Conservation (phyloP, 2,329 filamentous ascomycete species). For the Ramichloridium luteum region DNA sequence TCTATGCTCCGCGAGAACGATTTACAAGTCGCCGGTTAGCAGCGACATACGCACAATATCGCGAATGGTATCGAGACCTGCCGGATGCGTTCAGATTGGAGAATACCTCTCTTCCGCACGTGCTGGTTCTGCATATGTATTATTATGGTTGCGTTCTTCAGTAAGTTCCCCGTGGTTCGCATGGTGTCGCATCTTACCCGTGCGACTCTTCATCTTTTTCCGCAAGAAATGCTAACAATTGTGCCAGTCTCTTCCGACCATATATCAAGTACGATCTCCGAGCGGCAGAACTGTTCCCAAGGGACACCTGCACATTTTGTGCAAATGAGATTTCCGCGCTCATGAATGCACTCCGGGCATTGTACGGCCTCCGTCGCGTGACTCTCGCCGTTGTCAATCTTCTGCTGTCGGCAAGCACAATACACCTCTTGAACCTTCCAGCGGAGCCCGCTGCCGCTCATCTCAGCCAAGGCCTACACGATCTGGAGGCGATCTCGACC, state of each 20-base stretch:
- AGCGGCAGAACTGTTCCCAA: slow-evolving; percentile 50
- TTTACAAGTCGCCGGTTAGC: slow-evolving; percentile 53
- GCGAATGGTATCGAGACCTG: slow-evolving; percentile 59
- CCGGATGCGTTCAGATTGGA: slow-evolving; percentile 52
- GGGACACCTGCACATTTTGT: slow-evolving; percentile 49
- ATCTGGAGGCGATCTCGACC: slow-evolving; percentile 30
- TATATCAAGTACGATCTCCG: slow-evolving; percentile 50
- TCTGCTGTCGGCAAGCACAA: slow-evolving; percentile 31
- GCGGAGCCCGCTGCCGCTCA: slow-evolving; percentile 26
- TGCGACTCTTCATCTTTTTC: too few species aligned
- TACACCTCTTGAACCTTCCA: slow-evolving; percentile 35
- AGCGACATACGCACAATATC: slow-evolving; percentile 53
- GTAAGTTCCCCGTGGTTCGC: slow-evolving; percentile 38
- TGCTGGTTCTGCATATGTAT: slow-evolving; percentile 47
- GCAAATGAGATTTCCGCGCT: slow-evolving; percentile 34
- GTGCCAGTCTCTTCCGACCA: slow-evolving; percentile 59
- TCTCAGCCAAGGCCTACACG: slow-evolving; percentile 31
- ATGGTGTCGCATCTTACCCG: slow-evolving; percentile 6
- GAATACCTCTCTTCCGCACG: slow-evolving; percentile 59
- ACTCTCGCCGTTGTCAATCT: slow-evolving; percentile 29
- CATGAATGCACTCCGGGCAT: slow-evolving; percentile 30
- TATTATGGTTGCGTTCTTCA: slow-evolving; percentile 35
- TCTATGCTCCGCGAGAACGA: slow-evolving; percentile 57
- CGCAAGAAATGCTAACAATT: slow-evolving; percentile 55
- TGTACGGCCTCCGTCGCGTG: slow-evolving; percentile 32